phyloP scores from a whole-genome alignment of 1,284 basidiomycete species.

The Meripilus lineatus region DNA sequence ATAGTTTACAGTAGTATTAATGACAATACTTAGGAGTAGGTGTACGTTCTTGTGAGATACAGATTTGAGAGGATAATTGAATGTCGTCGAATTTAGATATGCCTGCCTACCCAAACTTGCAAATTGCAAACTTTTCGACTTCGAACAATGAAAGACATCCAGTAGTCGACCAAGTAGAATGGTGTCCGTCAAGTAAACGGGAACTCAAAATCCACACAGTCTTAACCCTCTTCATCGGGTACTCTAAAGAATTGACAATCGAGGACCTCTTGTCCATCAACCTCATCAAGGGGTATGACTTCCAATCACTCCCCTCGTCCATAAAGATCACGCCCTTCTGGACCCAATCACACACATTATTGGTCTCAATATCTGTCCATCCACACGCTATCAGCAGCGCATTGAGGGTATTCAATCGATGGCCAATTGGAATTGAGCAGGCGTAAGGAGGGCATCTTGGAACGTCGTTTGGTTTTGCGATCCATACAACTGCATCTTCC shows the following conservation, averaged over 20 bases:
- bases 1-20: no score
- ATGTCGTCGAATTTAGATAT: no score
- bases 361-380: conserved; percentile 9
- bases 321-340: conserved; percentile 24
- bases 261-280: neutral
- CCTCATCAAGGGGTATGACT: no score
- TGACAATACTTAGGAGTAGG: no score
- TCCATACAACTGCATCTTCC: conserved; percentile 19
- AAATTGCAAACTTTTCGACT: neutral
- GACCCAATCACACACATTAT: conserved; percentile 16
- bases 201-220: no score
- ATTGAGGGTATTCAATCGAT: conserved; percentile 19
- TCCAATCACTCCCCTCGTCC: no score
- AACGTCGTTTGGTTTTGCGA: conserved; percentile 14
- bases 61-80: no score
- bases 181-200: no score
- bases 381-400: conserved; percentile 22
- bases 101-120: neutral
- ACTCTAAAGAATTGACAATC: neutral
- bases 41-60: no score
- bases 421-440: conserved; percentile 17
- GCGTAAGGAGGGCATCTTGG: conserved; percentile 15
- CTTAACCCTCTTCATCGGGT: no score
- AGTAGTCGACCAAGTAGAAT: no score
- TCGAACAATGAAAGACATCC: no score